A percentile compares a stretch with the other conserved stretches of the same genome.
These are phyloP conservation scores for Fragilaria radians DNA, from an alignment of 108 stramenopile species.

Conservation along the genomic window DNA sequence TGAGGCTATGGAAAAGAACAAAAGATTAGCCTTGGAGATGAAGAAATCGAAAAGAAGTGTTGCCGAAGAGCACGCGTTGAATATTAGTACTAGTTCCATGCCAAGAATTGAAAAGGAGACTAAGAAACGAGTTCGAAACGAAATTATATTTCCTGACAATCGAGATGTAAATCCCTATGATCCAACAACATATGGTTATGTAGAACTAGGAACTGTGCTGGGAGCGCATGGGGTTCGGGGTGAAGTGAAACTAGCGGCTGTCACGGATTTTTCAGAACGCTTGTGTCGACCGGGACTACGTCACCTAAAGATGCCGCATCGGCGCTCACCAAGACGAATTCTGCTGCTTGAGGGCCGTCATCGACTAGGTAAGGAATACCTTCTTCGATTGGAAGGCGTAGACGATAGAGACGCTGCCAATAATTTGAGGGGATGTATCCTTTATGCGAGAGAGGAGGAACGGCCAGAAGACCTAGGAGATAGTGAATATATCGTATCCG, in stretches of 20 bases:
- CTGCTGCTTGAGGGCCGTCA: constrained; percentile 43
- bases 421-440: constrained; percentile 46
- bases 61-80: too few species aligned
- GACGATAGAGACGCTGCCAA: constrained; percentile 49
- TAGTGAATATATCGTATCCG: constrained; percentile 61
- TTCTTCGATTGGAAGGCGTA: constrained; percentile 53
- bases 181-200: constrained; percentile 79
- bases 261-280: constrained; percentile 67
- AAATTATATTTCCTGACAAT: constrained; percentile 61
- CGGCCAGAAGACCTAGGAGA: constrained; percentile 32
- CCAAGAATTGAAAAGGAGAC: constrained; percentile 2
- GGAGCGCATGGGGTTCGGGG: constrained; percentile 84
- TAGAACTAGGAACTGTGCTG: constrained; percentile 65
- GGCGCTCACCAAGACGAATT: constrained; percentile 69
- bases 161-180: constrained; percentile 76
- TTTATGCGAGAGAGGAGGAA: constrained; percentile 61
- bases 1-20: constrained; percentile 35
- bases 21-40: constrained; percentile 38
- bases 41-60: constrained; percentile 12
- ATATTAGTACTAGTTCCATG: constrained; percentile 1
- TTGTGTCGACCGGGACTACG: constrained; percentile 48
- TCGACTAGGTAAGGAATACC: constrained; percentile 39
- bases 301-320: constrained; percentile 60
- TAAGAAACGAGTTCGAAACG: constrained; percentile 32
- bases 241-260: constrained; percentile 45